A percentile compares a stretch with the other conserved stretches of the same genome.
Conservation (phyloP, 2,329 filamentous ascomycete genomes). For the Talaromyces marneffei region DNA sequence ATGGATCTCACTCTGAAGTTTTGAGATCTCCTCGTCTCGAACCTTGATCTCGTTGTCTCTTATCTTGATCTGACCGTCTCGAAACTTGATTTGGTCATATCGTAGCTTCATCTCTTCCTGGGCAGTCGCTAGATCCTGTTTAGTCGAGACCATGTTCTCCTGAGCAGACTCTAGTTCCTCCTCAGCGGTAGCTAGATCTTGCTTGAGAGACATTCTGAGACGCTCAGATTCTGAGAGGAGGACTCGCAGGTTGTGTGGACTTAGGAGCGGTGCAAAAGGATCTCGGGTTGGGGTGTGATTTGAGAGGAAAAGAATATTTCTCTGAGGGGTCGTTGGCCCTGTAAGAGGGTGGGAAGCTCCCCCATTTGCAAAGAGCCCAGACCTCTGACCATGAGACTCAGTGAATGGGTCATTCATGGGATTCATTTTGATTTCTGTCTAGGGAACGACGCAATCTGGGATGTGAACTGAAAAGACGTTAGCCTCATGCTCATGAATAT, state of each 20-base stretch:
- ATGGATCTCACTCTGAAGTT: conserved; percentile 13
- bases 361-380: neutral
- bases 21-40: neutral
- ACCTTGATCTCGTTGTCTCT: neutral
- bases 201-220: neutral
- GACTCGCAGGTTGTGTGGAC: neutral
- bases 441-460: neutral
- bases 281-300: neutral
- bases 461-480: neutral
- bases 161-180: conserved; percentile 3
- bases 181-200: conserved; percentile 8
- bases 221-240: neutral
- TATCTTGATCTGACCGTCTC: neutral
- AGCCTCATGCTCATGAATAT: neutral
- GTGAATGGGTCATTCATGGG: neutral
- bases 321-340: neutral
- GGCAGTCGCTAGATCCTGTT: neutral
- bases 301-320: neutral
- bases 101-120: neutral
- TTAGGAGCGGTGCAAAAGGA: neutral
- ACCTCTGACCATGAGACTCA: neutral
- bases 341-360: neutral
- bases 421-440: neutral
- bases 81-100: neutral
- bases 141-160: neutral